Evolutionary conservation across 2,329 filamentous ascomycete species (phyloP).

Genomic region (Sporothrix euskadiensis): DNA sequence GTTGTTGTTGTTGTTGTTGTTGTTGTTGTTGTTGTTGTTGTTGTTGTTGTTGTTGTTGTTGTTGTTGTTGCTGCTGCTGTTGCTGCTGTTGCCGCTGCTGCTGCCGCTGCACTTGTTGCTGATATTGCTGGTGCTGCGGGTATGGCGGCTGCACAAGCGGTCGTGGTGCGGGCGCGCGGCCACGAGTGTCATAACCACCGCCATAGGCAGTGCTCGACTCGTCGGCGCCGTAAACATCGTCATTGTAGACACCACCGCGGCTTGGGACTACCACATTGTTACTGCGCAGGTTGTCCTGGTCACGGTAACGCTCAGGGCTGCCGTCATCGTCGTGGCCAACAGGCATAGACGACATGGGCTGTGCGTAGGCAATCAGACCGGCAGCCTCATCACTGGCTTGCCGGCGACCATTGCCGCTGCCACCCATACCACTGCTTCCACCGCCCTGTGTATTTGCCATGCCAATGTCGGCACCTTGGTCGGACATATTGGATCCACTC

Average conservation of each 20-base stretch:
- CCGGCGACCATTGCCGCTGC: conserved; percentile 20
- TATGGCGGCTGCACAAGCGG: conserved; percentile 1
- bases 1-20: neutral
- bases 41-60: neutral
- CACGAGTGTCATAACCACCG: neutral
- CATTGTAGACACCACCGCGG: conserved; percentile 11
- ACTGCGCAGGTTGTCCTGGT: conserved; percentile 2
- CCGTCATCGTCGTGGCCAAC: conserved; percentile 14
- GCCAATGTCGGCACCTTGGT: neutral
- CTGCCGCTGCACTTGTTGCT: neutral
- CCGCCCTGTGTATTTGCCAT: neutral
- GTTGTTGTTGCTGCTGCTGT: neutral
- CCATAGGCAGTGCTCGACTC: conserved; percentile 12
- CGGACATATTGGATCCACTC: neutral
- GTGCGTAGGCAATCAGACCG: conserved; percentile 42
- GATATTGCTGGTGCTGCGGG: neutral
- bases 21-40: neutral
- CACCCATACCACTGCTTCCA: neutral
- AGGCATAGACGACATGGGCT: conserved; percentile 36
- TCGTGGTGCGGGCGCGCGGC: neutral
- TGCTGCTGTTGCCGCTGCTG: conserved; percentile 2
- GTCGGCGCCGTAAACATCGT: conserved; percentile 4
- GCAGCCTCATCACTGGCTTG: conserved; percentile 37
- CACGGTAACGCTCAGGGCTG: conserved; percentile 27
- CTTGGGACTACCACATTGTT: neutral